Evolutionary conservation across 2,329 filamentous ascomycete genomes (phyloP).

Genomic region (Diatrype stigma): DNA sequence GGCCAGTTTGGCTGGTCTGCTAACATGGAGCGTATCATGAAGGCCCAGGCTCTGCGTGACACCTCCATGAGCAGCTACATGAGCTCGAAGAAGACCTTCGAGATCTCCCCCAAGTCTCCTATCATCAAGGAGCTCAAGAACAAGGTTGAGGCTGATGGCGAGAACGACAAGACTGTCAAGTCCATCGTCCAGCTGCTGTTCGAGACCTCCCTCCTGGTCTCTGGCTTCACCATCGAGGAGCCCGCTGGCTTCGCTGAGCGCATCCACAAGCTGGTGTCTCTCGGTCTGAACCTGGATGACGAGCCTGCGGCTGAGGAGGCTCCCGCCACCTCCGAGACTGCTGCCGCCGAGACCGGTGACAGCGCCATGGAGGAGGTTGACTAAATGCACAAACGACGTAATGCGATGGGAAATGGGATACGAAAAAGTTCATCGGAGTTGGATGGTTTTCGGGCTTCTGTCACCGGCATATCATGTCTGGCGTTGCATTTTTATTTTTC

Average conservation of each 20-base stretch:
- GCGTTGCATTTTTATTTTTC: constrained; percentile 22
- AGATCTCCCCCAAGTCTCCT: constrained; percentile 97
- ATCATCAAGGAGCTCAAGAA: constrained; percentile 99
- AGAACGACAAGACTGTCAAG: constrained; percentile 99
- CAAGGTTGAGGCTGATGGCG: constrained; percentile 96
- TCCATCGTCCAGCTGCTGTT: constrained; percentile 97
- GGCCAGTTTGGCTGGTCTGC: constrained; percentile 99
- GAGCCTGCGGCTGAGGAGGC: constrained; percentile 69
- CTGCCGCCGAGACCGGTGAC: constrained; percentile 68
- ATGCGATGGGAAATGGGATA: constrained; percentile 26
- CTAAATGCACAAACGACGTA: constrained; percentile 48
- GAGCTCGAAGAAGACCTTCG: constrained; percentile 99
- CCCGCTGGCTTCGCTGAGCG: constrained; percentile 96
- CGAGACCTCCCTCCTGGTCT: constrained; percentile 97
- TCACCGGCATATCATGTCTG: constrained; percentile 27
- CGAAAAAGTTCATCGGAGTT: constrained; percentile 38
- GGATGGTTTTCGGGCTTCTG: constrained; percentile 35
- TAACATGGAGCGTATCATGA: constrained; percentile 99
- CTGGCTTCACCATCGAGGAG: constrained; percentile 99
- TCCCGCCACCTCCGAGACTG: constrained; percentile 50
- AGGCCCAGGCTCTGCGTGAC: constrained; percentile 99
- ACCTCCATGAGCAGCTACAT: constrained; percentile 99
- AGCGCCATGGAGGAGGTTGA: constrained; percentile 99
- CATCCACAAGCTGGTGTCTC: constrained; percentile 98
- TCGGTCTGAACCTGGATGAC: constrained; percentile 96